phyloP scores from a whole-genome alignment of 2,329 filamentous ascomycete genomes.

The Hypoxylon sp. region DNA sequence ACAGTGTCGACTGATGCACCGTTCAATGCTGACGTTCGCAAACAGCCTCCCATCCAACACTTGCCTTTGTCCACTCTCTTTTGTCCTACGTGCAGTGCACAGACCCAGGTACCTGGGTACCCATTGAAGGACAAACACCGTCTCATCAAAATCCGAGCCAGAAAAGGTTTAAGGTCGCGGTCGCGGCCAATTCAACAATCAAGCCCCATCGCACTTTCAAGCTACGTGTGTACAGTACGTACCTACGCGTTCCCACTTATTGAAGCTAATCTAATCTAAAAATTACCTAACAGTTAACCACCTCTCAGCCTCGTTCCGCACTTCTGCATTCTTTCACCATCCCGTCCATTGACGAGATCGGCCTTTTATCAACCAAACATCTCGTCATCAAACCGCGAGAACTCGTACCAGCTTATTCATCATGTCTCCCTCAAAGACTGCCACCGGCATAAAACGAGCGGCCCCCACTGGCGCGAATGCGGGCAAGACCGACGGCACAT shows the following conservation, averaged over 20 bases:
- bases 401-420: conserved; percentile 60
- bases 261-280: conserved; percentile 1
- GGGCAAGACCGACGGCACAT: conserved; percentile 68
- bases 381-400: neutral
- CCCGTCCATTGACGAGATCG: conserved; percentile 40
- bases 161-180: neutral
- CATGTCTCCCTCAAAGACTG: conserved; percentile 74
- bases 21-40: conserved; percentile 17
- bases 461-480: conserved; percentile 68
- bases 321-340: conserved; percentile 41
- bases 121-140: conserved; percentile 8
- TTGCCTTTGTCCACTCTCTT: neutral
- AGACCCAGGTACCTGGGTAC: conserved; percentile 8
- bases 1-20: conserved; percentile 6
- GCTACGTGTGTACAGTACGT: conserved; percentile 3
- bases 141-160: conserved; percentile 10
- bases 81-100: neutral
- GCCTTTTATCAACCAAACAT: conserved; percentile 17
- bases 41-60: neutral
- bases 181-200: conserved; percentile 2
- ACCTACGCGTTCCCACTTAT: neutral
- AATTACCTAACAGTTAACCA: conserved; percentile 16
- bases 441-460: conserved; percentile 63
- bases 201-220: neutral
- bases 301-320: conserved; percentile 35